Evolutionary conservation across 257 asterid genomes (phyloP), one percentile per base, ranked within the genome.

Genomic region (Solanum lycopersicoides): DNA sequence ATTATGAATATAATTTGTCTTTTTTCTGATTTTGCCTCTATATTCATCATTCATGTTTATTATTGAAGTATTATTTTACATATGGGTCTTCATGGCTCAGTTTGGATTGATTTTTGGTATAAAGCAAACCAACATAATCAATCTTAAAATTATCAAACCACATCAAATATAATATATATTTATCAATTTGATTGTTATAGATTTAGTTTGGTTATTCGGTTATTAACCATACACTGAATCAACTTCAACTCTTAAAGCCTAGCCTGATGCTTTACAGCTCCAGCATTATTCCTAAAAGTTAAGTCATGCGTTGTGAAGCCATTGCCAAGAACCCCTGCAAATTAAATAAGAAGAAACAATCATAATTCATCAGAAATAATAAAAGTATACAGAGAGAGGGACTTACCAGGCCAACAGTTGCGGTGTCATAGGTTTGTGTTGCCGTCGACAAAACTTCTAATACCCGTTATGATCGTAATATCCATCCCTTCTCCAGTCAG

Each of bases 241-340:
- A 0, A 89, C 83, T 20, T 74, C 8, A 2, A 32, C 65, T 15
- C 7, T 35, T 6, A 87, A 6, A 0, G 91, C 90, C 41, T 72
- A 0, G 88, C 87, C 23, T 71, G 87, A 2, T 4, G 15, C 42
- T 20, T 47, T 8, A 0, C 0, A 0, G 88, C 56, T 15, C 89
- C 84, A 2, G 84, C 91, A 2, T 53, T 25, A 68, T 89, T 89
- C 12, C 83, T 32, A 69, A 89, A 83, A 1, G 87, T 89, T 9
- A 86, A 44, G 7, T 72, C 85, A 28, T 56, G 35, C 1, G 65
- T 76, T 15, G 35, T 60, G 86, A 82, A 83, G 2, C 85, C 87
- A 34, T 39, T 3, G 3, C 83, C 91, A 0, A 3, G 5, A 13
- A 89, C 12, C 21, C 13, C 91, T 86, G 8, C 7, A 83, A 69